A percentile compares a stretch with the other conserved stretches of the same genome.
Evolutionary conservation across 2,329 filamentous ascomycete genomes (phyloP).

Genomic region (Phialocephala subalpina): DNA sequence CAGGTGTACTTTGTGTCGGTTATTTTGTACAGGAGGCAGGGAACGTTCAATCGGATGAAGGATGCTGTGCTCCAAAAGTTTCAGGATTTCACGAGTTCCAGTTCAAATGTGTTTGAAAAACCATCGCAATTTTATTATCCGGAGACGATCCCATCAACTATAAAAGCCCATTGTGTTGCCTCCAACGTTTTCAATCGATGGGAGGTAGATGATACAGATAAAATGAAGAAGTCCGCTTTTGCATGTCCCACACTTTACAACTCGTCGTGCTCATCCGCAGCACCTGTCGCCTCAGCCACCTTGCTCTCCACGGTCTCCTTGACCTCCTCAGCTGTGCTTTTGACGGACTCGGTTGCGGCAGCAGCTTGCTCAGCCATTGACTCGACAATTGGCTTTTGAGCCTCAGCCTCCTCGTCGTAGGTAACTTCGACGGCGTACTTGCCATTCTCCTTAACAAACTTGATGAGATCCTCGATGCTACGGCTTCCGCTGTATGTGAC

Average conservation of each 20-base stretch:
- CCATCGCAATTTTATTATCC: conserved; percentile 24
- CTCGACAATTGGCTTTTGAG: conserved; percentile 45
- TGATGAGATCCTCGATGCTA: conserved; percentile 88
- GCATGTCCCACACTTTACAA: conserved; percentile 63
- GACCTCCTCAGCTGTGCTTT: conserved; percentile 53
- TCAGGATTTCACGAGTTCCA: neutral
- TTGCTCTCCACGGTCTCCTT: conserved; percentile 57
- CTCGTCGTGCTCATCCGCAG: conserved; percentile 69
- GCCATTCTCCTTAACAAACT: conserved; percentile 95
- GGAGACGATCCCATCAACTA: conserved; percentile 16
- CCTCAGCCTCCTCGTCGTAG: conserved; percentile 62
- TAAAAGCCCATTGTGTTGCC: conserved; percentile 18
- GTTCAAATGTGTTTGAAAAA: neutral
- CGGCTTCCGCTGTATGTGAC: conserved; percentile 88
- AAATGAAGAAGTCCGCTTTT: conserved; percentile 29
- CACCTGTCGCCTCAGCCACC: conserved; percentile 49
- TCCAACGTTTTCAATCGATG: conserved; percentile 13
- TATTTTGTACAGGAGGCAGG: too few relatives aligned
- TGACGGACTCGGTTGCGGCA: conserved; percentile 47
- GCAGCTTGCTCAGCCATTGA: conserved; percentile 49
- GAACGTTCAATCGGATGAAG: too few relatives aligned
- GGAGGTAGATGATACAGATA: conserved; percentile 38
- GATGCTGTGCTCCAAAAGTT: too few relatives aligned
- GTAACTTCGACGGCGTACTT: conserved; percentile 81
- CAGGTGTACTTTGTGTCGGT: too few relatives aligned